phyloP scores from a whole-genome alignment of 352 stramenopile species.

The Globisporangium ultimum region DNA sequence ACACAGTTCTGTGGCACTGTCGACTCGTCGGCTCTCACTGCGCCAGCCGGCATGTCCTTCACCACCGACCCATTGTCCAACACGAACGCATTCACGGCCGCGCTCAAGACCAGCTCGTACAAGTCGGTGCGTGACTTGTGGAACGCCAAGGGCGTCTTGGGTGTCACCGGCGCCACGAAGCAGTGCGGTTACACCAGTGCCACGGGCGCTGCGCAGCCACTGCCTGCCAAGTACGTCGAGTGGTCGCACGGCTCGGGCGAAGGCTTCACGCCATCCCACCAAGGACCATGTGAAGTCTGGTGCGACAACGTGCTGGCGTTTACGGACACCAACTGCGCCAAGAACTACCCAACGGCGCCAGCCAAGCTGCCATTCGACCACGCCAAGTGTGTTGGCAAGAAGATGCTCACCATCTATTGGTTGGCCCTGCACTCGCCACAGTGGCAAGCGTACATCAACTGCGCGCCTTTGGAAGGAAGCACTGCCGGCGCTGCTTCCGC shows the following conservation, averaged over 20 bases:
- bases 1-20: constrained; percentile 13
- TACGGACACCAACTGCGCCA: constrained; percentile 42
- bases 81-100: constrained; percentile 21
- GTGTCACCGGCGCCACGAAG: constrained; percentile 6
- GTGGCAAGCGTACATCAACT: constrained; percentile 30
- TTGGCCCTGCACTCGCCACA: constrained; percentile 30
- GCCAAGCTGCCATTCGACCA: constrained; percentile 40
- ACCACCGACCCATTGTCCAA: constrained; percentile 15
- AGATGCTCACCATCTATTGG: constrained; percentile 37
- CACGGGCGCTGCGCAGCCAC: constrained; percentile 26
- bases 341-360: constrained; percentile 28
- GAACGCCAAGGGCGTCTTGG: constrained; percentile 3
- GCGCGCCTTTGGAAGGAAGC: constrained; percentile 9
- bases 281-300: constrained; percentile 51
- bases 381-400: constrained; percentile 33
- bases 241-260: constrained; percentile 23
- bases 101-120: constrained; percentile 22
- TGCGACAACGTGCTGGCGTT: constrained; percentile 45
- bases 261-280: constrained; percentile 28
- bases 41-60: constrained; percentile 13
- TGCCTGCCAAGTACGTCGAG: constrained; percentile 30
- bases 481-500: too few relatives aligned
- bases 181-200: constrained; percentile 26
- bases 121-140: constrained; percentile 17
- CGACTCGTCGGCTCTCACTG: constrained; percentile 8